Percentiles rank a stretch among this genome's conserved stretches.
Evolutionary conservation across 1,284 basidiomycete species (phyloP).

Genomic region (Melampsora americana): DNA sequence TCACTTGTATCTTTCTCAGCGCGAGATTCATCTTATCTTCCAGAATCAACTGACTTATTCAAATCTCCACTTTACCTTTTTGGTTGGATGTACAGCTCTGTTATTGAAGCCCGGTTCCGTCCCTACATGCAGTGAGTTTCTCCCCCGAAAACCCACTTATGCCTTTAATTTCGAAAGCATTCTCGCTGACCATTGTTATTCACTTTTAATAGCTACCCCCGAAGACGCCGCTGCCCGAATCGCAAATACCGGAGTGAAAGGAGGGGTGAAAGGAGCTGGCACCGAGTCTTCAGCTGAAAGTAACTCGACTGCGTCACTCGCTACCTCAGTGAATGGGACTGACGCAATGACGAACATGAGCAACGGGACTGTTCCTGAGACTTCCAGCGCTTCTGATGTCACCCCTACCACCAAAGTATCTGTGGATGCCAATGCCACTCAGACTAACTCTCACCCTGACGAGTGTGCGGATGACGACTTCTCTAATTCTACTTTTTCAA

Average conservation of each 20-base stretch:
- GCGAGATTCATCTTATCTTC: not conserved
- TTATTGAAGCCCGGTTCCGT: slow-evolving; percentile 27
- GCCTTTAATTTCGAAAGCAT: not conserved
- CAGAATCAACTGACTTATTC: not conserved
- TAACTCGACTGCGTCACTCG: no score
- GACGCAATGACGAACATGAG: no score
- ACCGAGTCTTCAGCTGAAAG: no score
- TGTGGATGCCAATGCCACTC: no score
- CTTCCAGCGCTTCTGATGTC: no score
- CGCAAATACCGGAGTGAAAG: no score
- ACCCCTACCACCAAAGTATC: no score
- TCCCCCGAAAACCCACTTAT: not conserved
- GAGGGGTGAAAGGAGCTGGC: no score
- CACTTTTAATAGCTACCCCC: slow-evolving; percentile 22
- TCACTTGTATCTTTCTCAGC: not conserved
- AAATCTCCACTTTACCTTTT: not conserved
- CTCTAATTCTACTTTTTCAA: no score
- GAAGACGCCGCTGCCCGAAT: not conserved
- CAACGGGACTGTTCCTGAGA: no score
- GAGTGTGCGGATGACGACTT: no score
- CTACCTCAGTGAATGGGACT: not conserved
- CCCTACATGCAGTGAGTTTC: slow-evolving; percentile 30
- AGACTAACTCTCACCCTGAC: no score
- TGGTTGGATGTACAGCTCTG: slow-evolving; percentile 12
- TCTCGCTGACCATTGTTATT: not conserved